Percentiles rank a stretch among this genome's conserved stretches.
Conservation (phyloP, 495 filamentous ascomycete species). For the Annulohypoxylon moriforme region DNA sequence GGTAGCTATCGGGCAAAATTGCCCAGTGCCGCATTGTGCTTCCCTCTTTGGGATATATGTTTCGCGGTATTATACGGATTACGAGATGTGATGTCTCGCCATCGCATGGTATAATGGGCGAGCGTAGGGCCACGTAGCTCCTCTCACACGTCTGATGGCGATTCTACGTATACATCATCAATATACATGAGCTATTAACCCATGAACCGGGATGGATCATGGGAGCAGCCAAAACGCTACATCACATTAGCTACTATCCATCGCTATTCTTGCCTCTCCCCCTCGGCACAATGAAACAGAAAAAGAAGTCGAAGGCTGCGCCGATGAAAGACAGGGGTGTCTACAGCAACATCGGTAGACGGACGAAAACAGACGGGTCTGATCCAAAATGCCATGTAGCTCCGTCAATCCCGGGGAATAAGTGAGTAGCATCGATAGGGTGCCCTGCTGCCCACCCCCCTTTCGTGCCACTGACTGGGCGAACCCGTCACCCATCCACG, state of each 20-base stretch:
- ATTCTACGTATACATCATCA: constrained; percentile 18
- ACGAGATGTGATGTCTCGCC: constrained; percentile 22
- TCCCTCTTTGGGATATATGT: constrained; percentile 29
- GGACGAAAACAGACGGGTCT: constrained; percentile 16
- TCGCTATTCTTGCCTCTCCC: background rate
- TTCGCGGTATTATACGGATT: constrained; percentile 24
- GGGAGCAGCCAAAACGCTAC: constrained; percentile 16
- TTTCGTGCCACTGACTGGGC: constrained; percentile 9
- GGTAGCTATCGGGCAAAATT: background rate
- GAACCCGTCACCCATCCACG: constrained; percentile 31
- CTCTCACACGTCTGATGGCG: background rate
- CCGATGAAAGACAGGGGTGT: constrained; percentile 21
- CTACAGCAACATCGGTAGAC: constrained; percentile 24
- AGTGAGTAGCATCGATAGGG: constrained; percentile 35
- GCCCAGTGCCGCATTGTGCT: constrained; percentile 11
- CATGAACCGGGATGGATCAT: constrained; percentile 40
- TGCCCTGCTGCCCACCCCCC: constrained; percentile 10
- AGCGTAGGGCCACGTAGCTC: constrained; percentile 18
- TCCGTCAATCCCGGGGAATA: constrained; percentile 36
- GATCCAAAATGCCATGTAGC: constrained; percentile 22
- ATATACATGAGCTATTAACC: constrained; percentile 42
- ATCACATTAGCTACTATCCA: background rate
- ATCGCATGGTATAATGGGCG: constrained; percentile 17
- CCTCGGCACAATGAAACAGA: constrained; percentile 31
- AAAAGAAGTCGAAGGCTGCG: constrained; percentile 21